Base-by-base conservation (phyloP, 2,329 filamentous ascomycete genomes). In the Penicillium olsonii region DNA sequence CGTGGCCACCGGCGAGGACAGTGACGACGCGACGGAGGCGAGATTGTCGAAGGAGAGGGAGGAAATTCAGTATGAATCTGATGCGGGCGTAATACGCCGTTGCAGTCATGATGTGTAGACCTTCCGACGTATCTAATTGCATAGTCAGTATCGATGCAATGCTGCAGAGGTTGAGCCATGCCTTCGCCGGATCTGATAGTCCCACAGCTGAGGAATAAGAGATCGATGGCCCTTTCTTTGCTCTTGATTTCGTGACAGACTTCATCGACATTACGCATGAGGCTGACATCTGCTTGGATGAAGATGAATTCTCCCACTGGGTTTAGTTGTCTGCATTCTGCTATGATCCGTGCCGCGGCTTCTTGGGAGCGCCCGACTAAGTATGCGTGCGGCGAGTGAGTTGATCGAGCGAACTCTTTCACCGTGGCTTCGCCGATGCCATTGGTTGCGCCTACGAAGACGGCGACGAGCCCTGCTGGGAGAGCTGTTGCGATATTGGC, bases 31-130 rank as follows among this genome's bases (percentile, higher is more conserved):
- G 78, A 0, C 78, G 74, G 19, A 83, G 71, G 5, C 68, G 53
- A 0, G 81, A 74, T n/a, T 60, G 62, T 10, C 70, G 68, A 2
- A 87, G 71, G 0, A 78, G 72, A 0, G 84, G 83, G 8, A 85
- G 76, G 0, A 87, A 75, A 45, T 84, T 82, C 37, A 74, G 49
- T 11, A 79, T 73, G 59, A 85, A 80, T 33, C 81, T 80, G 54
- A 79, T 75, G 17, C 83, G 83, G 4, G 78, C 74, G 66, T 85
- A 85, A 66, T 79, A 81, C 17, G 73, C 71, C 14, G 85, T 71
- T 7, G 77, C 72, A 19, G 76, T 73, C 26, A 77, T 73, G 22
- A 75, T 70, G 43, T 82, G 75, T 2, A 87, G 70, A 2, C 80
- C 81, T 65, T 87, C 84, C 0, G 68, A 43, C 0, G 82, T 84